Conservation (phyloP, 2,329 filamentous ascomycete species). For the Colletotrichum musicola region DNA sequence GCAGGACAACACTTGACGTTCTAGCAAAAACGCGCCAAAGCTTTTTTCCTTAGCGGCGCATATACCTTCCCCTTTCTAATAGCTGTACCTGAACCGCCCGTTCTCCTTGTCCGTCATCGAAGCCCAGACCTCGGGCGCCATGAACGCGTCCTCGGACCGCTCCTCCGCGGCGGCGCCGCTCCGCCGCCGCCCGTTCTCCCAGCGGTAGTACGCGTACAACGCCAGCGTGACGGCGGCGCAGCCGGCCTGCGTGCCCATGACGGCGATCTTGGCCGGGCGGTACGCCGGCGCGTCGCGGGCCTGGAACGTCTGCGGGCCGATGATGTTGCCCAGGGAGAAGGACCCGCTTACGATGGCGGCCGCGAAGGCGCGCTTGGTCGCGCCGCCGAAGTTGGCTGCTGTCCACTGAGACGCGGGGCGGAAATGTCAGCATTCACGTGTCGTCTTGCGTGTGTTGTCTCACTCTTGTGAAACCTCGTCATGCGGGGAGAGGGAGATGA, state of each 20-base stretch:
- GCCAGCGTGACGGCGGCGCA: constrained; percentile 56
- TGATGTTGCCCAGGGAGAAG: constrained; percentile 68
- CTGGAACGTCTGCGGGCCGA: constrained; percentile 69
- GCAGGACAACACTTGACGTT: too few species aligned
- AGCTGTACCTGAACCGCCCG: constrained; percentile 66
- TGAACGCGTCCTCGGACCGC: constrained; percentile 55
- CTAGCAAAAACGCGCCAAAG: not conserved
- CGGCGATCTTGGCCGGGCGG: constrained; percentile 66
- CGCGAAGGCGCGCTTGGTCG: constrained; percentile 65
- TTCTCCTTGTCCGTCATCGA: constrained; percentile 70
- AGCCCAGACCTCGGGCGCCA: constrained; percentile 59
- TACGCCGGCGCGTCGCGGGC: constrained; percentile 64
- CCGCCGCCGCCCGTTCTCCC: constrained; percentile 58
- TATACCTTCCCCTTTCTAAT: constrained; percentile 44
- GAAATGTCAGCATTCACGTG: not conserved
- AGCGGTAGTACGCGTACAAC: constrained; percentile 64
- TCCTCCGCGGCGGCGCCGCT: constrained; percentile 29
- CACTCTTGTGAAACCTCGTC: not conserved
- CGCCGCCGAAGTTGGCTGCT: constrained; percentile 63
- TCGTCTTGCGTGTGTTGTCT: not conserved
- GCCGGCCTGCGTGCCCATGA: constrained; percentile 64
- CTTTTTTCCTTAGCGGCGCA: not conserved
- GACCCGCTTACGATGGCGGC: constrained; percentile 62
- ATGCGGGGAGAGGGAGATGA: too few species aligned
- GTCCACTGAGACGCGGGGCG: constrained; percentile 52